phyloP scores from a whole-genome alignment of 192 early-diverging fungal genomes.

The Spinellus fusiger region DNA sequence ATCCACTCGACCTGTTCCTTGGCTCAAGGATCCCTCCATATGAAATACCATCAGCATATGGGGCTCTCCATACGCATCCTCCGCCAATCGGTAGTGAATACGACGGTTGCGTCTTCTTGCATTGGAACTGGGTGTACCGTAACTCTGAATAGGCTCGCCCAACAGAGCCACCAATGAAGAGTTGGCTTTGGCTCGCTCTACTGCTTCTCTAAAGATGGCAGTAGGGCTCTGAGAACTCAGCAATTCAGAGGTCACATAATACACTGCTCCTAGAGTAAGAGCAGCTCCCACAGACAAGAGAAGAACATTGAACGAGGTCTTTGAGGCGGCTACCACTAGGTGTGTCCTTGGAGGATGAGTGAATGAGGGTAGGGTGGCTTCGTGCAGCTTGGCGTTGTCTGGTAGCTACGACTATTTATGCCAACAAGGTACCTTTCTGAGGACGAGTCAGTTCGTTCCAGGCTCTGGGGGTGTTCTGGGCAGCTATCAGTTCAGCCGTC shows the following conservation, averaged over 20 bases:
- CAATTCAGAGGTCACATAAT: constrained; percentile 40
- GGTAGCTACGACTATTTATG: neutral
- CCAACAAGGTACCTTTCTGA: constrained; percentile 33
- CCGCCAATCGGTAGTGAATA: constrained; percentile 37
- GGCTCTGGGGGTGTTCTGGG: constrained; percentile 21
- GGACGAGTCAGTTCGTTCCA: constrained; percentile 46
- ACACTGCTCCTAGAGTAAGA: constrained; percentile 36
- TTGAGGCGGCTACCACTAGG: constrained; percentile 47
- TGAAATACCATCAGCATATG: constrained; percentile 51
- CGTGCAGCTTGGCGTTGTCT: no score
- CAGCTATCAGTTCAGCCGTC: neutral
- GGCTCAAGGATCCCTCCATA: constrained; percentile 42
- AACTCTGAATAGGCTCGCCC: constrained; percentile 36
- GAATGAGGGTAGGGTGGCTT: neutral
- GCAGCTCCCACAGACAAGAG: constrained; percentile 40
- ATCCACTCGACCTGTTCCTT: constrained; percentile 44
- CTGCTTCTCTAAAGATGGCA: constrained; percentile 44
- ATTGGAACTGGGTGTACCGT: constrained; percentile 27
- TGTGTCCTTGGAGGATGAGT: neutral
- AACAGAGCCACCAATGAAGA: constrained; percentile 25
- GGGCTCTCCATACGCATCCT: constrained; percentile 37
- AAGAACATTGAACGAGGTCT: constrained; percentile 40
- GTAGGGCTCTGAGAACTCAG: constrained; percentile 46
- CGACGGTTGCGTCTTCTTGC: constrained; percentile 8
- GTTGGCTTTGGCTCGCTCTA: constrained; percentile 41